A percentile compares a stretch with the other conserved stretches of the same genome.
Conservation (phyloP, 169 alveolate species). For the Besnoitia besnoiti region DNA sequence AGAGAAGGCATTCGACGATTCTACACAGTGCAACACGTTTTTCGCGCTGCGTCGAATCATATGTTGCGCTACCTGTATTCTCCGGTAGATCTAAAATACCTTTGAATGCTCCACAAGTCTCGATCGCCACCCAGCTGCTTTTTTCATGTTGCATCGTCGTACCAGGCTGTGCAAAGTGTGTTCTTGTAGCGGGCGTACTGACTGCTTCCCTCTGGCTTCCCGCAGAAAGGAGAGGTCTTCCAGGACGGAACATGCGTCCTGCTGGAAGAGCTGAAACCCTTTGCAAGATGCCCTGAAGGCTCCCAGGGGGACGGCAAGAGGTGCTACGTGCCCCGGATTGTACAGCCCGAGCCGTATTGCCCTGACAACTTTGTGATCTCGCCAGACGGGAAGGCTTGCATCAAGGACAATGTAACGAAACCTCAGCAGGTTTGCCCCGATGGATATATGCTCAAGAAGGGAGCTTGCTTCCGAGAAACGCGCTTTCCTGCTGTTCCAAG, state of each 20-base stretch:
- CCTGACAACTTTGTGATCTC: background rate
- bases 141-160: no score
- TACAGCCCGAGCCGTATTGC: slow-evolving; percentile 13
- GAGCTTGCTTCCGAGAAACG: slow-evolving; percentile 17
- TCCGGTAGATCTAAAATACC: no score
- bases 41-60: background rate
- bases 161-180: no score
- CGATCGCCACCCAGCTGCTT: no score
- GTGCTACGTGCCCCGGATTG: slow-evolving; percentile 21
- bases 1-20: background rate
- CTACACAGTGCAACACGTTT: background rate
- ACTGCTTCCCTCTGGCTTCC: no score
- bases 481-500: slow-evolving; percentile 28
- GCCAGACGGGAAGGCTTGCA: slow-evolving; percentile 31
- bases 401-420: background rate
- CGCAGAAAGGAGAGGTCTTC: slow-evolving; percentile 32
- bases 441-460: slow-evolving; percentile 5
- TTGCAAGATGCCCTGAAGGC: slow-evolving; percentile 32
- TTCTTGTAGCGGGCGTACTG: no score
- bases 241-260: slow-evolving; percentile 23
- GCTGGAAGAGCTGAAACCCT: slow-evolving; percentile 11
- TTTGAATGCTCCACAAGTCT: no score
- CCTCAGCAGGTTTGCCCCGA: slow-evolving; percentile 25
- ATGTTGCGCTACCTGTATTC: no score
- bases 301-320: slow-evolving; percentile 31